Conservation (phyloP, 202 grass and related monocot species). For the Saccharum hybrid region DNA sequence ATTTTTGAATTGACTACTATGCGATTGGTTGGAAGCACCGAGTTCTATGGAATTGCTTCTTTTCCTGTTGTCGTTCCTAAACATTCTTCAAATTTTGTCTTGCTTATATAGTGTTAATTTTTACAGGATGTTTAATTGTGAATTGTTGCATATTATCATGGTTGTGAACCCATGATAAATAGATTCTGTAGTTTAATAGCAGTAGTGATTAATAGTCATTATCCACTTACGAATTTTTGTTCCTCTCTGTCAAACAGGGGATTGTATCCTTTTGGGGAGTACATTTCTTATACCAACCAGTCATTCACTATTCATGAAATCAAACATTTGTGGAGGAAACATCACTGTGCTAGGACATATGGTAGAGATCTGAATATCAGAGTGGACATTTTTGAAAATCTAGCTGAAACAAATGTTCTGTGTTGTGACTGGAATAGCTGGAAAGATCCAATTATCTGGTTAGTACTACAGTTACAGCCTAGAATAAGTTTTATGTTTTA, state of each 20-base stretch:
- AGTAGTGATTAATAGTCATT: constrained; percentile 7
- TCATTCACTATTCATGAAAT: constrained; percentile 79
- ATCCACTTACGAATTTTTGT: constrained; percentile 39
- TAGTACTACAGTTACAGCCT: constrained; percentile 18
- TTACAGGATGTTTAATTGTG: background rate
- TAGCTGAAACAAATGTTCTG: constrained; percentile 71
- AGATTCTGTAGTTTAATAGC: background rate
- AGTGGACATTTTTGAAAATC: constrained; percentile 81
- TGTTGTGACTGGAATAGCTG: constrained; percentile 79
- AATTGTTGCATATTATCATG: background rate
- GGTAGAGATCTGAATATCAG: constrained; percentile 72
- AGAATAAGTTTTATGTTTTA: no score
- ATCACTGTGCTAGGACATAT: constrained; percentile 63
- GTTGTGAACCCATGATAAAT: background rate
- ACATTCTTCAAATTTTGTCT: background rate
- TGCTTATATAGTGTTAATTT: background rate
- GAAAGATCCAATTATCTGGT: constrained; percentile 93
- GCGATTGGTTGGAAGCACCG: background rate
- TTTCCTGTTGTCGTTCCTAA: background rate
- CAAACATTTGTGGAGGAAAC: constrained; percentile 95
- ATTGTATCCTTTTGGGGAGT: constrained; percentile 78
- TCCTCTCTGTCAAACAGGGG: constrained; percentile 47
- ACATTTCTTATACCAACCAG: constrained; percentile 78
- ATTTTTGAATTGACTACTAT: constrained; percentile 13
- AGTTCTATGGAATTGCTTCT: background rate